Evolutionary conservation across 768 basidiomycete genomes (phyloP), one percentile per base, ranked within the genome.

Genomic region (Mycena pura): DNA sequence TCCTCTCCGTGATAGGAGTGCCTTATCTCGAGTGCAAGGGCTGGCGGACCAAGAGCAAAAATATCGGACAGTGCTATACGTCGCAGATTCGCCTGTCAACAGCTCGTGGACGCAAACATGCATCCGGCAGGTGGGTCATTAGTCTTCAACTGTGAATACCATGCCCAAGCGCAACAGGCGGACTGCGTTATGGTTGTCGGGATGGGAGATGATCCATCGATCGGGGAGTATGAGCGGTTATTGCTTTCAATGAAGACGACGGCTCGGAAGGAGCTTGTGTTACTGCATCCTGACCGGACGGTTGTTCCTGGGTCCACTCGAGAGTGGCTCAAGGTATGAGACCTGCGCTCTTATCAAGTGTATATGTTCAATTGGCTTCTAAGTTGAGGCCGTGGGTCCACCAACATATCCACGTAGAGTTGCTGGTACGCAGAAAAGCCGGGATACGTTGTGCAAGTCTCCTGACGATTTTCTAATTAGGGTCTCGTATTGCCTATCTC

Each of bases 41-140:
- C 80, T 99, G 7, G 94, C 96, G 15, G 96, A 99, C 74, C 90
- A 91, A 72, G 95, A 98, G 73, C 93, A 98, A 77, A 86, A 92
- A 69, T 97, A 91, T 70, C 85, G 94, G 27, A 97, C 88, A 3
- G 96, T 99, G 0, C 83, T 99, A 15, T 99, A 99, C 71, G 94
- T 99, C 29, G 96, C 93, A 7, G 96, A 99, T 75, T 95, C 96
- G 0, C 89, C 96, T 0, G 95, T 96, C 32, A 92, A 87, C 57
- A 96, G 93, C 59, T 91, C 94, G 19, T 99, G 97, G 97, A 99
- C 96, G 28, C 92, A 98, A 75, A 99, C 95, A 1, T 99, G 96
- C 73, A 96, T 99, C 63, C 86, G 95, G 24, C 96, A 98, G 82
- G 92, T 91, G 64, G 32, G 68, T 57, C 10, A 47, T 36, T 41